phyloP scores from a whole-genome alignment of 2,329 filamentous ascomycete species.

The Calonectria montana region DNA sequence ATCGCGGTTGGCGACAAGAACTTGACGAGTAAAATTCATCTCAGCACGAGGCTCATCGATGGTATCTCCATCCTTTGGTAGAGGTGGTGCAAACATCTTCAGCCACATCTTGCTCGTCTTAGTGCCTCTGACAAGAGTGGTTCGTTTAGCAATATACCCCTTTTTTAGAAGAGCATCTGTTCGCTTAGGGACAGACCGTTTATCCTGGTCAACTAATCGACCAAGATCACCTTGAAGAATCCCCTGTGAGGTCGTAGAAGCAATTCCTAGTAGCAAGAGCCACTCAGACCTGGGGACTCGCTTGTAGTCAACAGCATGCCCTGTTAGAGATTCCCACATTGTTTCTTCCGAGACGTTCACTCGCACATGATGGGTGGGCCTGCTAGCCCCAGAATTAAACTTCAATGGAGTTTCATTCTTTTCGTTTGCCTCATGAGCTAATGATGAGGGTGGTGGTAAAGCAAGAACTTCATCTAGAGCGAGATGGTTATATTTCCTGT shows the following conservation, averaged over 20 bases:
- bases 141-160: constrained; percentile 71
- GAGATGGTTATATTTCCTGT: constrained; percentile 52
- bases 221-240: constrained; percentile 72
- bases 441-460: constrained; percentile 25
- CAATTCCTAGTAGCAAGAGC: constrained; percentile 68
- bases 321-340: constrained; percentile 70
- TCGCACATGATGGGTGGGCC: constrained; percentile 30
- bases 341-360: constrained; percentile 65
- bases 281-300: constrained; percentile 69
- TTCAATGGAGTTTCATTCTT: constrained; percentile 17
- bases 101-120: constrained; percentile 74
- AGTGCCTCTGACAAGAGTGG: constrained; percentile 66
- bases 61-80: constrained; percentile 49
- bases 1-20: constrained; percentile 58
- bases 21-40: constrained; percentile 53
- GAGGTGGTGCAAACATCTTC: constrained; percentile 62
- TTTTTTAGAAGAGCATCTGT: constrained; percentile 70
- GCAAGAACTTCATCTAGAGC: constrained; percentile 48
- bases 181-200: constrained; percentile 70
- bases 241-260: constrained; percentile 63
- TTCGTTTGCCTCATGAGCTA: not conserved
- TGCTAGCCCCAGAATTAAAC: not conserved
- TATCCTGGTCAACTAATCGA: constrained; percentile 69
- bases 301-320: constrained; percentile 69
- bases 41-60: constrained; percentile 42